Evolutionary conservation across 345 rosid species (phyloP).

Genomic region (Acer negundo): DNA sequence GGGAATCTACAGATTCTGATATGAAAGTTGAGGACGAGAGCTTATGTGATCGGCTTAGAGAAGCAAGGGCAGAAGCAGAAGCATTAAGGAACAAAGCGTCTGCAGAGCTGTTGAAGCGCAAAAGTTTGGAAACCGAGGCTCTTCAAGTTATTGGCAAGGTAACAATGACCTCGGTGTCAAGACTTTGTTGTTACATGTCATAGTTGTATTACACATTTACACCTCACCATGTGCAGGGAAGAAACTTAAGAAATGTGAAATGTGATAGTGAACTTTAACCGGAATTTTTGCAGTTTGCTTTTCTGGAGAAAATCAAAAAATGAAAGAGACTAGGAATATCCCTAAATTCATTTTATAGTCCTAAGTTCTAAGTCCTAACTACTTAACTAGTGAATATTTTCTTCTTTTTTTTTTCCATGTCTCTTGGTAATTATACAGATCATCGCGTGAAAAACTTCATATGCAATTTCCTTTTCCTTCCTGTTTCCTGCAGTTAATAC

Average conservation of each 20-base stretch:
- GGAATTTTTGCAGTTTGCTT: neutral
- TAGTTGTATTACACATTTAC: neutral
- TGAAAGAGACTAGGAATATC: neutral
- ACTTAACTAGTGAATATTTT: no score
- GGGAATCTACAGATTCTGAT: constrained; percentile 39
- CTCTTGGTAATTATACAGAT: no score
- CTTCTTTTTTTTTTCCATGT: no score
- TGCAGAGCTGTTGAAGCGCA: constrained; percentile 33
- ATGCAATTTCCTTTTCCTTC: neutral
- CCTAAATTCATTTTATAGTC: no score
- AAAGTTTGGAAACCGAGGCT: constrained; percentile 47
- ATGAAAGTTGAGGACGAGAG: constrained; percentile 38
- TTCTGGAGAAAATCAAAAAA: neutral
- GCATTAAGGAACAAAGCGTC: constrained; percentile 34
- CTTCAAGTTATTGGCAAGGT: constrained; percentile 57
- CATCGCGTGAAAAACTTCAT: no score
- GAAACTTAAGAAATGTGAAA: neutral
- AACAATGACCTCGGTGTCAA: constrained; percentile 13
- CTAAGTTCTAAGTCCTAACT: no score
- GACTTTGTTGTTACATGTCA: neutral
- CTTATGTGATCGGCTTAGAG: constrained; percentile 30
- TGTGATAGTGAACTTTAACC: neutral
- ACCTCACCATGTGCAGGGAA: neutral
- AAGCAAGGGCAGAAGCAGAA: constrained; percentile 36
- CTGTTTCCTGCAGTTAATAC: neutral